Base-by-base conservation (phyloP, 129 eudicot genomes). In the Escallonia herrerae region DNA sequence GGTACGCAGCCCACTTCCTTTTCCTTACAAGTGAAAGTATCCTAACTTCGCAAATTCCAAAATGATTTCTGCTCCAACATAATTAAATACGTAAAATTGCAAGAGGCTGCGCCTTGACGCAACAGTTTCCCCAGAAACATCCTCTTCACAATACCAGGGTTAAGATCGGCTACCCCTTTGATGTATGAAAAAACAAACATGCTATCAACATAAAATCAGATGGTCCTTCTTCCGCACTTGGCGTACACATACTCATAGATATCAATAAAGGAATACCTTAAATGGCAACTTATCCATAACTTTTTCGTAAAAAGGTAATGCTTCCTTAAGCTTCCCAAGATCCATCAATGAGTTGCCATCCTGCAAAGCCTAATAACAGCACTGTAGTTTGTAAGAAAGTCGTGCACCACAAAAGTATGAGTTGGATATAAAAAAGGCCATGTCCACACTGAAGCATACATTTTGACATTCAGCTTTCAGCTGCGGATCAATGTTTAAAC, bases 311-410 rank as follows among this genome's bases (percentile, higher is more conserved):
- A 78, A 87, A 15, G 96, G 95, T 51, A 87, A 42, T 67, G 97
- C 97, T 47, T 85, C 88, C 86, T 69, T 83, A 33, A 91, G 94
- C 57, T 79, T 84, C 53, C 97, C 97, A 15, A 58, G 69, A 67
- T 91, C 95, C 97, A 91, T 91, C 75, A 91, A 70, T 15, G 80
- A 76, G 72, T 91, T 94, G 14, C 97, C 97, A n/a, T 91, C 95
- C 55, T 76, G 77, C 83, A 91, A 71, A 68, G 79, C 85, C 97
- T 91, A 85, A 77, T 50, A 62, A 77, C 56, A 60, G 68, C 71
- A 78, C 64, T 74, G 78, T 54, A 65, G 77, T 64, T 70, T 59
- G 63, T 70, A 63, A 67, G 66, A 77, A 67, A 44, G 55, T 68
- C 15, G 49, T 50, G 53, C 63, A 57, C 12, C 61, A 49, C 58